phyloP scores from a whole-genome alignment of 345 rosid species.

The Jatropha curcas region DNA sequence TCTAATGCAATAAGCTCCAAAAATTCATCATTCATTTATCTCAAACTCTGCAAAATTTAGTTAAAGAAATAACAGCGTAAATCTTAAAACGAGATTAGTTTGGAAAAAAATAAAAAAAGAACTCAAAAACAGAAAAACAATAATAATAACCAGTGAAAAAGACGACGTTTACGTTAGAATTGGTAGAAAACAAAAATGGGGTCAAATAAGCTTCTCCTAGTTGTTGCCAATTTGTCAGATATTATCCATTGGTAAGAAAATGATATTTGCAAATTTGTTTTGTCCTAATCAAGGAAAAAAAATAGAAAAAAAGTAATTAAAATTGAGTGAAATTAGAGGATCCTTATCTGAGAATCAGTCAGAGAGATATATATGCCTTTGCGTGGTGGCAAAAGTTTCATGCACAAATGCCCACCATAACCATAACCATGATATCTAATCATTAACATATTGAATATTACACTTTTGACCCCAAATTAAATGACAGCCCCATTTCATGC shows the following conservation, averaged over 20 bases:
- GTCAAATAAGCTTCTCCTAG: background rate
- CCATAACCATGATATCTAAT: background rate
- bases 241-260: background rate
- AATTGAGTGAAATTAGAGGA: background rate
- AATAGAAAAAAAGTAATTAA: background rate
- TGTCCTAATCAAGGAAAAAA: background rate
- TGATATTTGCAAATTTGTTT: background rate
- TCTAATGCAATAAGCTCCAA: no score
- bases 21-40: no score
- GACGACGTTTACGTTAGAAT: no score
- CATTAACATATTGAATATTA: slow-evolving; percentile 3
- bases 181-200: background rate
- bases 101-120: no score
- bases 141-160: no score
- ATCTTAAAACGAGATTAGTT: no score
- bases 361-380: background rate
- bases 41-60: no score
- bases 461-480: background rate
- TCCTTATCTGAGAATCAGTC: slow-evolving; percentile 17
- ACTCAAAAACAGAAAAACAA: no score
- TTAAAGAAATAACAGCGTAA: no score
- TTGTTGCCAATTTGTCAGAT: background rate
- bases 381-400: slow-evolving; percentile 15
- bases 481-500: background rate
- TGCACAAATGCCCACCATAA: background rate